Conservation (phyloP, 2,329 filamentous ascomycete species). For the Ciborinia camelliae region DNA sequence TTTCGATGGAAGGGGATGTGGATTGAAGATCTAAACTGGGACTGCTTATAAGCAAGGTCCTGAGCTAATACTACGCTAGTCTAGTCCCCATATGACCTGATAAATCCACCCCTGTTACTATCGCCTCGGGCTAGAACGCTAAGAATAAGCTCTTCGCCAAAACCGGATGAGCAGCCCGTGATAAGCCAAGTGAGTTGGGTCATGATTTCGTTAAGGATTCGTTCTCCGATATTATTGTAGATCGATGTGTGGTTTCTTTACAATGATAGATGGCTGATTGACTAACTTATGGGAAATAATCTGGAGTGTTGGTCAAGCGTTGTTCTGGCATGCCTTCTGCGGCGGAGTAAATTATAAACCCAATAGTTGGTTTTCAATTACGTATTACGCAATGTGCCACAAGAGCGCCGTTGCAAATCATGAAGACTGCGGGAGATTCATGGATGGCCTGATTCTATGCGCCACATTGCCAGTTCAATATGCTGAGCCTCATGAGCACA, state of each 20-base stretch:
- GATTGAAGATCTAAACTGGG: too few species aligned
- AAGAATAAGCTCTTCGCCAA: conserved; percentile 24
- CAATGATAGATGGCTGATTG: not conserved
- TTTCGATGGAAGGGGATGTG: too few species aligned
- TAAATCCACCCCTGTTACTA: too few species aligned
- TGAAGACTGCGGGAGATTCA: not conserved
- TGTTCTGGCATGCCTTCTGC: too few species aligned
- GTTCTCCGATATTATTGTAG: not conserved
- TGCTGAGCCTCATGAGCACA: too few species aligned
- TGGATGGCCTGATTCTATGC: too few species aligned
- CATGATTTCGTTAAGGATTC: not conserved
- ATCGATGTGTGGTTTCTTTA: not conserved
- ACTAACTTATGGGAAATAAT: not conserved
- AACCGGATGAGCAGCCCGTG: conserved; percentile 28
- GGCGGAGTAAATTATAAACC: not conserved
- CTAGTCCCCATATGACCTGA: too few species aligned
- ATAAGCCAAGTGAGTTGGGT: conserved; percentile 24
- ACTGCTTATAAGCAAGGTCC: too few species aligned
- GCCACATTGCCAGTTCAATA: too few species aligned
- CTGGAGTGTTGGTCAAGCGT: not conserved
- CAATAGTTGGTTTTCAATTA: not conserved
- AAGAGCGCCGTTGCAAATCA: too few species aligned
- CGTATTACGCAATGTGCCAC: not conserved
- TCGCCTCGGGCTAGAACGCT: conserved; percentile 23
- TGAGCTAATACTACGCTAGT: too few species aligned